A percentile compares a stretch with the other conserved stretches of the same genome.
Conservation (phyloP, 2,329 filamentous ascomycete species). For the Microascus cirrosus region DNA sequence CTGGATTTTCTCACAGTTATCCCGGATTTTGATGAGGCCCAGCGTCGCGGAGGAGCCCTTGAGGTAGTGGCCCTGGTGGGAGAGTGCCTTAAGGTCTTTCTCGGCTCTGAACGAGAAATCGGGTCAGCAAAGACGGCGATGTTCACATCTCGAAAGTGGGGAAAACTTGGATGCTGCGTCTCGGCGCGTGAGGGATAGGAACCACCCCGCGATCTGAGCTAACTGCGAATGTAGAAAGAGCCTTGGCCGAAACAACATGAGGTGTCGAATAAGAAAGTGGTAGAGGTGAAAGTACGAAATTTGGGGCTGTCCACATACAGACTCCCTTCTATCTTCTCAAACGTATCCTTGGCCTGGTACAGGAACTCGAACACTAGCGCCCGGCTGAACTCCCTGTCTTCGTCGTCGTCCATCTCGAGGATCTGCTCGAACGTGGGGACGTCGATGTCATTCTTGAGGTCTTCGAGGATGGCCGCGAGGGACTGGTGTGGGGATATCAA, state of each 20-base stretch:
- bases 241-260: too few species aligned
- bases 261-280: not conserved
- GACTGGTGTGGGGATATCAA: not conserved
- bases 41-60: slow-evolving; percentile 95
- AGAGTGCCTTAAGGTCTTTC: slow-evolving; percentile 60
- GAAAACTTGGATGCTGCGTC: not conserved
- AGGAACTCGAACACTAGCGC: slow-evolving; percentile 90
- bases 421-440: slow-evolving; percentile 80
- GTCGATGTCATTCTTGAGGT: slow-evolving; percentile 53
- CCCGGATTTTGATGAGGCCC: slow-evolving; percentile 80
- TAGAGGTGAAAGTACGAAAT: not conserved
- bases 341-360: slow-evolving; percentile 78
- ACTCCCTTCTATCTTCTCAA: slow-evolving; percentile 68
- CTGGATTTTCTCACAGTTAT: slow-evolving; percentile 94
- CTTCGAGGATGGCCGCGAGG: not conserved
- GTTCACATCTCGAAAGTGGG: not conserved
- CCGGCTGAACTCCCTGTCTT: slow-evolving; percentile 76
- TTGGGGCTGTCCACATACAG: slow-evolving; percentile 45
- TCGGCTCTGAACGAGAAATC: not conserved
- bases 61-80: slow-evolving; percentile 82
- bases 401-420: slow-evolving; percentile 93
- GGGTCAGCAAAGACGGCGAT: not conserved
- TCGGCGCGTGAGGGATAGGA: too few species aligned
- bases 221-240: not conserved
- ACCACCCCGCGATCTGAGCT: not conserved